A percentile compares a stretch with the other conserved stretches of the same genome.
Conservation (phyloP, 2,329 filamentous ascomycete genomes). For the Talaromyces sp. region DNA sequence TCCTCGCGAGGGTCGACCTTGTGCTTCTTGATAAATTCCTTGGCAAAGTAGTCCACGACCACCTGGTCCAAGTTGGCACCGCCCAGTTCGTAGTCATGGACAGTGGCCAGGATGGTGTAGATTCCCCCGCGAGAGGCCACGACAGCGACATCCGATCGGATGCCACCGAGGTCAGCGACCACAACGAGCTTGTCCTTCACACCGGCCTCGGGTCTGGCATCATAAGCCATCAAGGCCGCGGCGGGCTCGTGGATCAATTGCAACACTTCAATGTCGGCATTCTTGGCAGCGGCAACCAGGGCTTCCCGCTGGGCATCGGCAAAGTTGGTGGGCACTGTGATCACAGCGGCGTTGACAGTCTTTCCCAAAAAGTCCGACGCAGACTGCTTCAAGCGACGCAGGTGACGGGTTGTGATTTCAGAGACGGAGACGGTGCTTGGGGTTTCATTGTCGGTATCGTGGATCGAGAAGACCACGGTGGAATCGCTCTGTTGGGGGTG, state of each 20-base stretch:
- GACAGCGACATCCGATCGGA: conserved; percentile 84
- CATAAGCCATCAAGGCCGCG: conserved; percentile 83
- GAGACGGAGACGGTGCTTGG: conserved; percentile 67
- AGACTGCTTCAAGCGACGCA: conserved; percentile 73
- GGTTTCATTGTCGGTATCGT: conserved; percentile 65
- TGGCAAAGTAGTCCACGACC: conserved; percentile 92
- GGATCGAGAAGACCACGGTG: conserved; percentile 73
- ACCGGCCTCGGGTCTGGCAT: conserved; percentile 71
- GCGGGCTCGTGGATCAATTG: conserved; percentile 92
- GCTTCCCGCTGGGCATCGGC: conserved; percentile 79
- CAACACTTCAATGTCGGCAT: conserved; percentile 78
- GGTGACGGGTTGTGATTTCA: conserved; percentile 78
- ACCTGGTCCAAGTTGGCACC: conserved; percentile 83
- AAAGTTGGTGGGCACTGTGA: conserved; percentile 93
- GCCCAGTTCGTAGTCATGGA: conserved; percentile 91
- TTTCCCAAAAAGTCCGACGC: conserved; percentile 91
- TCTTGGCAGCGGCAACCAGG: conserved; percentile 69
- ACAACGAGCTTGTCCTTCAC: conserved; percentile 82
- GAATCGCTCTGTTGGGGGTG: conserved; percentile 74
- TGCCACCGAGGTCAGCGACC: conserved; percentile 89
- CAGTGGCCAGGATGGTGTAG: conserved; percentile 89
- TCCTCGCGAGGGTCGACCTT: conserved; percentile 80
- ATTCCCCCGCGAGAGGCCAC: conserved; percentile 89
- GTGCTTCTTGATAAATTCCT: conserved; percentile 98
- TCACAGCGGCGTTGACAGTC: conserved; percentile 87